These are phyloP conservation scores for Beta macrorhiza DNA, from an alignment of 179 eudicot genomes.

Conservation along the genomic window DNA sequence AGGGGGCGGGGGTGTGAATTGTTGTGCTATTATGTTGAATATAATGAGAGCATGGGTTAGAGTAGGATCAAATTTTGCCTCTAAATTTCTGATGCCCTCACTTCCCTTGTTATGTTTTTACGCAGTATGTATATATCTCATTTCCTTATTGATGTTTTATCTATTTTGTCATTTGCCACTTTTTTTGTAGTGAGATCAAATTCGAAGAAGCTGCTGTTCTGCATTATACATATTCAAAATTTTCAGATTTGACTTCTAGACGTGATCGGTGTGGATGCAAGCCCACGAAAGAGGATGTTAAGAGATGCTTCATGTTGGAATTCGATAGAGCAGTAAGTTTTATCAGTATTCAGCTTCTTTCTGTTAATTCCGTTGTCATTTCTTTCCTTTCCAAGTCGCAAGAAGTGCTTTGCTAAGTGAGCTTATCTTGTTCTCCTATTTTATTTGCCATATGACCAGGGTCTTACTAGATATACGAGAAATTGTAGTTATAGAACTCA, in stretches of 20 bases:
- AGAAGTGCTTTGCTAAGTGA: not conserved
- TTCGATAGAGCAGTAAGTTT: conserved; percentile 83
- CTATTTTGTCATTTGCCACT: conserved; percentile 15
- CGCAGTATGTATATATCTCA: not conserved
- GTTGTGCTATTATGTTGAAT: not conserved
- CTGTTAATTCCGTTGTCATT: not conserved
- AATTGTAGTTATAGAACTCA: not conserved
- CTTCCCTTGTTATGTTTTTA: not conserved
- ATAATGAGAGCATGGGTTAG: not conserved
- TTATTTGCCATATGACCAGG: not conserved
- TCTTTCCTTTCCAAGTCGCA: conserved; percentile 7
- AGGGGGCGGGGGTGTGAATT: not conserved
- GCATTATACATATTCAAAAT: conserved; percentile 76
- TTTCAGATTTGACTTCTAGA: conserved; percentile 84
- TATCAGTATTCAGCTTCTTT: not conserved
- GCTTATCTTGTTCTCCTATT: not conserved
- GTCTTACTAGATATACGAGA: not conserved
- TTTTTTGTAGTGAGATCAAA: conserved; percentile 63
- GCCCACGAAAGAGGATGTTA: conserved; percentile 87
- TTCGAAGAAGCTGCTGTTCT: conserved; percentile 86
- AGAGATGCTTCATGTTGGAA: conserved; percentile 90
- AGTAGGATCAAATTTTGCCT: not conserved
- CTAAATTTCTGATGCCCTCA: not conserved
- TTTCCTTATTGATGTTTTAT: not conserved
- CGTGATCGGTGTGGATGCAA: conserved; percentile 93